phyloP scores from a whole-genome alignment of 2,329 filamentous ascomycete genomes.

The Venturia nashicola region DNA sequence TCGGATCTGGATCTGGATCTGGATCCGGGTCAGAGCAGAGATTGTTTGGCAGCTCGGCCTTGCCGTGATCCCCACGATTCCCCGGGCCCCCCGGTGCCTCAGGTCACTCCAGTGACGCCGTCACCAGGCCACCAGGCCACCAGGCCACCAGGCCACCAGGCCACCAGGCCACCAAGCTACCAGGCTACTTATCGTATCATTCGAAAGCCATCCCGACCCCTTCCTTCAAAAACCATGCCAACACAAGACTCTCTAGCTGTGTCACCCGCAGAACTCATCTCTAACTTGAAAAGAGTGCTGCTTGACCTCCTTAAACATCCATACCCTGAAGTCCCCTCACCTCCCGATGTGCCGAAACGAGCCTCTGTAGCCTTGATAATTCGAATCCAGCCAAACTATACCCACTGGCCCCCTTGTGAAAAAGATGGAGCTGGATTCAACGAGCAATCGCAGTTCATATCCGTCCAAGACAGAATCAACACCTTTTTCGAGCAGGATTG shows the following conservation, averaged over 20 bases:
- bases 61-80: not conserved
- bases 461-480: conserved; percentile 32
- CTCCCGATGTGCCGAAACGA: conserved; percentile 40
- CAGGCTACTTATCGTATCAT: no score
- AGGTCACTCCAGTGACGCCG: no score
- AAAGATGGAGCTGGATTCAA: conserved; percentile 13
- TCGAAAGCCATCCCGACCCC: not conserved
- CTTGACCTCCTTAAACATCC: conserved; percentile 30
- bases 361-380: conserved; percentile 56
- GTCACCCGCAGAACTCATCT: conserved; percentile 18
- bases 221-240: not conserved
- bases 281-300: conserved; percentile 30
- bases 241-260: not conserved
- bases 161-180: no score
- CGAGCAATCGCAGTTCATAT: conserved; percentile 14
- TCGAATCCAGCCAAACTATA: conserved; percentile 46
- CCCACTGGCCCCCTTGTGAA: conserved; percentile 35
- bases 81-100: no score
- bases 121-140: no score
- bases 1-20: no score
- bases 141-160: no score
- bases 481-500: conserved; percentile 52
- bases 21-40: not conserved
- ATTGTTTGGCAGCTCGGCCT: not conserved
- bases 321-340: conserved; percentile 37